Conservation (phyloP, 1,139 yeast genomes). For the Debaryomyces nepalensis region DNA sequence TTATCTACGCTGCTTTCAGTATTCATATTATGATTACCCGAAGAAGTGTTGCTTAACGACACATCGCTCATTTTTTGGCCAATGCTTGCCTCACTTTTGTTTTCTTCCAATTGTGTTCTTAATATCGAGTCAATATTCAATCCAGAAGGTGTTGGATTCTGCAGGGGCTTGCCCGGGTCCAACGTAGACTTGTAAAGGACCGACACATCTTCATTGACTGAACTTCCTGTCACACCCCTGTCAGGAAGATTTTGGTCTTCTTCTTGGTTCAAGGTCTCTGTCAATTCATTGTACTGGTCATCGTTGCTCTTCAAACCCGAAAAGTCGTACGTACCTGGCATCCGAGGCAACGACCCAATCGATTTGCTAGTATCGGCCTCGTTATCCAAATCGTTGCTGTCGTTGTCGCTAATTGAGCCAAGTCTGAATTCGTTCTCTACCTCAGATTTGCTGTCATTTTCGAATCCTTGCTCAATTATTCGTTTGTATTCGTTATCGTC, state of each 20-base stretch:
- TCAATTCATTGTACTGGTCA: constrained; percentile 27
- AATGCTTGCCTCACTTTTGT: constrained; percentile 3
- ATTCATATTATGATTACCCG: constrained; percentile 21
- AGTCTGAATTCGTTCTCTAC: background rate
- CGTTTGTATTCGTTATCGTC: constrained; percentile 4
- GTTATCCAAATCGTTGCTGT: constrained; percentile 5
- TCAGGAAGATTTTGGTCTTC: constrained; percentile 11
- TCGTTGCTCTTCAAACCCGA: constrained; percentile 45
- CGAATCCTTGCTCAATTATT: constrained; percentile 3
- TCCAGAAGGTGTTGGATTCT: background rate
- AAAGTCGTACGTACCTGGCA: constrained; percentile 65
- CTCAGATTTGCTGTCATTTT: background rate
- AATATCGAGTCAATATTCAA: constrained; percentile 16
- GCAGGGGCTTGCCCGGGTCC: constrained; percentile 47
- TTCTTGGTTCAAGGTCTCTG: constrained; percentile 23
- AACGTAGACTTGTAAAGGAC: constrained; percentile 30
- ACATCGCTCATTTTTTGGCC: background rate
- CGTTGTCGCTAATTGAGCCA: background rate
- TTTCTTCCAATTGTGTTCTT: constrained; percentile 2
- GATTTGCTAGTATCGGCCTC: constrained; percentile 13
- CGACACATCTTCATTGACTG: constrained; percentile 17
- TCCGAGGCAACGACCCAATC: constrained; percentile 49
- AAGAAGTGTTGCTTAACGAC: constrained; percentile 12
- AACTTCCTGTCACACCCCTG: background rate
- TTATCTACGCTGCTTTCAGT: constrained; percentile 16